phyloP scores from a whole-genome alignment of 768 basidiomycete species.

The Trametes maxima region DNA sequence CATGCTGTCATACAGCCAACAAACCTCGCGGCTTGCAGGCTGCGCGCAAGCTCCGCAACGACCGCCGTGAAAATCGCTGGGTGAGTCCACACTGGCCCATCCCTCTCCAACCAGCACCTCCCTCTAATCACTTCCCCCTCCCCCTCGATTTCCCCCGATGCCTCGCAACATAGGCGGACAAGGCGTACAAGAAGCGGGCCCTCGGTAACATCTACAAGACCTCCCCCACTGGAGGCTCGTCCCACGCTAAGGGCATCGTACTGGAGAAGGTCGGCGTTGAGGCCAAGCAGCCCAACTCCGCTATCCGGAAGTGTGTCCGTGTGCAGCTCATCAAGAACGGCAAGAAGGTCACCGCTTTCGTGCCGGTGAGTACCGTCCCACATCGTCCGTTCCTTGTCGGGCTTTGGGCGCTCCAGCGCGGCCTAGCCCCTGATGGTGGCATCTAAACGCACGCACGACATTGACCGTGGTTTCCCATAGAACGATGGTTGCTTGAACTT shows the following conservation, averaged over 20 bases:
- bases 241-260: slow-evolving; percentile 99
- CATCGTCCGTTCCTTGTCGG: not conserved
- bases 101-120: not conserved
- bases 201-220: slow-evolving; percentile 99
- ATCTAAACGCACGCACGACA: not conserved
- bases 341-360: slow-evolving; percentile 99
- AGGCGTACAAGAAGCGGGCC: slow-evolving; percentile 98
- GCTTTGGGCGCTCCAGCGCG: slow-evolving; percentile 7
- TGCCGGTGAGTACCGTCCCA: slow-evolving; percentile 67
- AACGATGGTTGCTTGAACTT: slow-evolving; percentile 98
- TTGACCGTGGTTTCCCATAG: slow-evolving; percentile 39
- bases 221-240: slow-evolving; percentile 98
- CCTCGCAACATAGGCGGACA: slow-evolving; percentile 76
- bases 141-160: not conserved
- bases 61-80: slow-evolving; percentile 97
- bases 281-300: slow-evolving; percentile 99
- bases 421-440: slow-evolving; percentile 18
- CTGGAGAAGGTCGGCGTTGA: slow-evolving; percentile 99
- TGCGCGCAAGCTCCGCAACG: slow-evolving; percentile 95
- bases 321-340: slow-evolving; percentile 99
- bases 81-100: slow-evolving; percentile 46
- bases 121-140: slow-evolving; percentile 4
- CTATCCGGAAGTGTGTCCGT: slow-evolving; percentile 99
- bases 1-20: slow-evolving; percentile 63
- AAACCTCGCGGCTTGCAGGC: slow-evolving; percentile 99